These are phyloP conservation scores for Ambrosia hybrid DNA, from an alignment of 140 eudicot species.

Conservation along the genomic window DNA sequence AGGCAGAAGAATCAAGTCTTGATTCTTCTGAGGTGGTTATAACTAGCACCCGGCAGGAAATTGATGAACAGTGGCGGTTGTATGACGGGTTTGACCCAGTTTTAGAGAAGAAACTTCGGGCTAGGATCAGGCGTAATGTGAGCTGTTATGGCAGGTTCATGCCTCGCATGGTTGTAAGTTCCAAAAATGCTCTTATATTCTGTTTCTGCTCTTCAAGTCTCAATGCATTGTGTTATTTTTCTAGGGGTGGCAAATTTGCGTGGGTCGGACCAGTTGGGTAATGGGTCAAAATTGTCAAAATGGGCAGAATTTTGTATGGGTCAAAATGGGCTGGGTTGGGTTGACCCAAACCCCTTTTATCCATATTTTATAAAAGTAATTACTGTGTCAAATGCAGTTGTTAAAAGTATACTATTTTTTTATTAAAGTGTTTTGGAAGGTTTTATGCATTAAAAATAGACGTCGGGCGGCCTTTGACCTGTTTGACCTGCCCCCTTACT, in stretches of 20 bases:
- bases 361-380: neutral
- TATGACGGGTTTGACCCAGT: conserved; percentile 96
- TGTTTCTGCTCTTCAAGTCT: neutral
- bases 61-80: conserved; percentile 96
- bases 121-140: conserved; percentile 87
- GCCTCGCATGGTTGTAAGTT: conserved; percentile 98
- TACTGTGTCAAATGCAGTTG: neutral
- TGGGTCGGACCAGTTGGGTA: neutral
- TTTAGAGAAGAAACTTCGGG: conserved; percentile 85
- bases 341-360: neutral
- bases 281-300: neutral
- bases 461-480: neutral
- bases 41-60: conserved; percentile 96
- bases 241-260: neutral
- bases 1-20: conserved; percentile 84
- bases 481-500: neutral
- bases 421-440: conserved; percentile 6
- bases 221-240: neutral
- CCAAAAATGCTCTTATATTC: conserved; percentile 8
- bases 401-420: neutral
- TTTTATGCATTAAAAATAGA: conserved; percentile 3
- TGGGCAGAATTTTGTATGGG: neutral
- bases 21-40: conserved; percentile 96
- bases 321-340: conserved; percentile 4
- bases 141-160: conserved; percentile 98